Evolutionary conservation across 2,329 filamentous ascomycete genomes (phyloP).

Genomic region (Fusarium luffae): DNA sequence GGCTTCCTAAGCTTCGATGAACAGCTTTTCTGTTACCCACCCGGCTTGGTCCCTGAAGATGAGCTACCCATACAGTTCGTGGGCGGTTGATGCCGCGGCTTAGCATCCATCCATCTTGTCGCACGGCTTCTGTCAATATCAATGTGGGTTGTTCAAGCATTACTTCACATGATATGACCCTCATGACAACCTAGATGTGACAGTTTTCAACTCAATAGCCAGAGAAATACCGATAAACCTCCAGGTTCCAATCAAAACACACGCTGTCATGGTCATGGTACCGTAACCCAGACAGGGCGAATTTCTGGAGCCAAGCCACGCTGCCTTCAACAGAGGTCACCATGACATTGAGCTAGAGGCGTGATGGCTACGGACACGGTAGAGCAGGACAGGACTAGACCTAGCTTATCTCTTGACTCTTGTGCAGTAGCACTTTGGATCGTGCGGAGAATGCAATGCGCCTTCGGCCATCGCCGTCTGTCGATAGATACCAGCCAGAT

Average conservation of each 20-base stretch:
- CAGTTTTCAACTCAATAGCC: not conserved
- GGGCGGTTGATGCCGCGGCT: slow-evolving; percentile 1
- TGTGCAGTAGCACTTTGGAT: slow-evolving; percentile 29
- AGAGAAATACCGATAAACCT: not conserved
- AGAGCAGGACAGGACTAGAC: slow-evolving; percentile 28
- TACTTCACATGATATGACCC: not conserved
- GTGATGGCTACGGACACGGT: slow-evolving; percentile 36
- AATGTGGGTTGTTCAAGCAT: slow-evolving; percentile 7
- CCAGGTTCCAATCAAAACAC: not conserved
- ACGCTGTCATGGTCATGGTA: slow-evolving; percentile 6
- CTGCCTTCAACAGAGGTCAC: slow-evolving; percentile 18
- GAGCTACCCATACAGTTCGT: not conserved
- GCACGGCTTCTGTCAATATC: slow-evolving; percentile 9
- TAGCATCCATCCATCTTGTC: not conserved
- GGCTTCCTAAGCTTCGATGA: not conserved
- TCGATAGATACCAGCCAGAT: slow-evolving; percentile 34
- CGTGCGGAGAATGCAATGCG: slow-evolving; percentile 36
- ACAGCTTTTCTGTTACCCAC: not conserved
- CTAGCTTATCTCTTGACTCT: slow-evolving; percentile 44
- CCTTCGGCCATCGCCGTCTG: slow-evolving; percentile 31
- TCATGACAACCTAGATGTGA: not conserved
- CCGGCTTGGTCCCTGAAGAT: slow-evolving; percentile 4
- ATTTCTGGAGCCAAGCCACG: slow-evolving; percentile 38
- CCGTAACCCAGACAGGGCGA: slow-evolving; percentile 12
- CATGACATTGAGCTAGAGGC: slow-evolving; percentile 35